Base-by-base conservation (phyloP, 2,329 filamentous ascomycete species). In the Penicillium digitatum region DNA sequence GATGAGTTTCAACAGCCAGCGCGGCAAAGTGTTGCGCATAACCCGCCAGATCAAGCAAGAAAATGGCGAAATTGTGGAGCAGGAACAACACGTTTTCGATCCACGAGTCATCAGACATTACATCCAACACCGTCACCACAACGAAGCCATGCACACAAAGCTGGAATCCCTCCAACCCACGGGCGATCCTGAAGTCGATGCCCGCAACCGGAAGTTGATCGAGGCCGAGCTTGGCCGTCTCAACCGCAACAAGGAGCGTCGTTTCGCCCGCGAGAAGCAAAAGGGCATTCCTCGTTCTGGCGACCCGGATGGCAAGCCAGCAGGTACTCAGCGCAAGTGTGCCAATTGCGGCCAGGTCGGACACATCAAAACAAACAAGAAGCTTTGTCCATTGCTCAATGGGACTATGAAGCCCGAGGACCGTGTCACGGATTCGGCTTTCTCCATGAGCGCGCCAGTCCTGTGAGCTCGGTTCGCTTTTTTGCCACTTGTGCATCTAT, bases 361-460 rank as follows among this genome's bases (percentile, higher is more conserved):
- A 31, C 94, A 99, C 70, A 99, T 99, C 80, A 96, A 96, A 76
- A 97, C 93, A 45, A 97, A 97, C 80, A 95, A 96, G 79, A 97
- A 96, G 90, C 82, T 92, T 66, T 95, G 90, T 72, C 90, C 90
- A 45, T 79, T 94, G 72, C 86, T 95, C 59, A 95, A 95, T 70
- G 90, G 90, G 49, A 89, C 88, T 31, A 88, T 88, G 78, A 87
- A 88, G 61, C 75, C 75, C 35, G 77, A 79, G 56, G 76, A 79
- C 27, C 73, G 70, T 3, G 70, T 76, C 48, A 75, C 71, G 55
- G 75, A 74, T 52, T 75, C 76, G 2, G 76, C 76, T 16, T 80
- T 80, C 61, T 72, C 74, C 2, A 78, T 79, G 73, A 76, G 74
- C 46, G 75, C 75, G 5, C 74, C 76, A 14, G 59, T 64, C 35